A percentile compares a stretch with the other conserved stretches of the same genome.
These are phyloP conservation scores for Oryza longistaminata DNA, from an alignment of 176 grass and related monocot species.

Conservation along the genomic window DNA sequence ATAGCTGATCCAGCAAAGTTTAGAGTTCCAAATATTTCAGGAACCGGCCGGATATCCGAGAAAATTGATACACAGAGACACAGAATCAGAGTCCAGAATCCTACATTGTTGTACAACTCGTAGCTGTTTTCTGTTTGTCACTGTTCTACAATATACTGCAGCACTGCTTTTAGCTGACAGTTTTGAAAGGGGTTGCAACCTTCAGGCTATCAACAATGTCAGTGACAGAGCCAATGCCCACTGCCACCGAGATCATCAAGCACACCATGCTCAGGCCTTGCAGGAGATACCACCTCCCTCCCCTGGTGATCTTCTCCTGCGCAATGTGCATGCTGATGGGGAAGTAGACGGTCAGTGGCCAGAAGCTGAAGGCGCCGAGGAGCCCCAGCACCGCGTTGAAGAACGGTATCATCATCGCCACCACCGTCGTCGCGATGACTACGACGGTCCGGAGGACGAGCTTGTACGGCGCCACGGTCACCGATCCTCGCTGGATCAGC, in stretches of 20 bases:
- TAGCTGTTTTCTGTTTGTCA: background rate
- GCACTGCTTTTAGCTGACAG: conserved; percentile 36
- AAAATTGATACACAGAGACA: conserved; percentile 11
- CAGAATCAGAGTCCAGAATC: background rate
- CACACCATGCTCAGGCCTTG: conserved; percentile 59
- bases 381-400: conserved; percentile 83
- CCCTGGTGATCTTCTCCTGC: conserved; percentile 52
- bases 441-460: conserved; percentile 52
- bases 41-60: background rate
- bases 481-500: conserved; percentile 27
- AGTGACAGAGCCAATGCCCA: conserved; percentile 67
- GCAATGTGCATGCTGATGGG: conserved; percentile 84
- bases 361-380: conserved; percentile 80
- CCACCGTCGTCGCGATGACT: conserved; percentile 56
- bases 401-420: conserved; percentile 81
- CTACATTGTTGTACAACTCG: conserved; percentile 13
- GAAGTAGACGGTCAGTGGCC: conserved; percentile 84
- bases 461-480: conserved; percentile 57
- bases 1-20: conserved; percentile 3
- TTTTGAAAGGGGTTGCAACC: conserved; percentile 55
- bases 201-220: conserved; percentile 67
- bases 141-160: conserved; percentile 36
- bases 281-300: conserved; percentile 57
- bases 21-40: background rate
- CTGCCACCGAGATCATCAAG: conserved; percentile 60